Conservation (phyloP, 169 alveolate species). For the Besnoitia besnoiti region DNA sequence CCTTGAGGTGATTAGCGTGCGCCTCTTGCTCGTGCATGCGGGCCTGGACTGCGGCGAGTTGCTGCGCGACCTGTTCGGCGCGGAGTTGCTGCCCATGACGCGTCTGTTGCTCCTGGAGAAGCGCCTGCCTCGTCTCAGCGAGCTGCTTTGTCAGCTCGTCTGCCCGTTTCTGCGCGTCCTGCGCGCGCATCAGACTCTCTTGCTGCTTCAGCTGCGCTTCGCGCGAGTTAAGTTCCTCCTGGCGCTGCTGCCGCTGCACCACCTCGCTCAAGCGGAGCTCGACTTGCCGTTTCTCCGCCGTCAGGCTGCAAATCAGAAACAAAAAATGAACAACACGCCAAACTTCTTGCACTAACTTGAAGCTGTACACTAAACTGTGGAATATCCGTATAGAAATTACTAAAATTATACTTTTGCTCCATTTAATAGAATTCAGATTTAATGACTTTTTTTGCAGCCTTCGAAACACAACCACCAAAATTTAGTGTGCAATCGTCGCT, state of each 20-base stretch:
- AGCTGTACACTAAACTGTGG: too few relatives aligned
- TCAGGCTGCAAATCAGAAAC: neutral
- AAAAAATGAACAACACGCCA: too few relatives aligned
- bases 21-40: neutral
- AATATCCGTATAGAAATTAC: too few relatives aligned
- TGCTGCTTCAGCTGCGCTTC: conserved; percentile 9
- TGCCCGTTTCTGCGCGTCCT: conserved; percentile 7
- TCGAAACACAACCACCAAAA: too few relatives aligned
- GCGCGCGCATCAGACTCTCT: neutral
- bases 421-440: too few relatives aligned
- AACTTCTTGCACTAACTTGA: too few relatives aligned
- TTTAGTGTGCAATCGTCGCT: too few relatives aligned
- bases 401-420: too few relatives aligned
- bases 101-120: neutral
- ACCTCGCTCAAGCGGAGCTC: neutral
- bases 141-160: conserved; percentile 21
- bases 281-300: neutral
- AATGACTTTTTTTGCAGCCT: too few relatives aligned
- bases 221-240: neutral
- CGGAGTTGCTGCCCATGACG: neutral
- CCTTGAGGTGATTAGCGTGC: neutral
- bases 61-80: neutral
- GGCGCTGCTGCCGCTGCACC: neutral
- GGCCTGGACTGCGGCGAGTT: neutral
- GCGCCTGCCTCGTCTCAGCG: neutral